Percentiles rank a stretch among this genome's conserved stretches.
phyloP scores from a whole-genome alignment of 768 basidiomycete genomes.

The Boletus edulis region DNA sequence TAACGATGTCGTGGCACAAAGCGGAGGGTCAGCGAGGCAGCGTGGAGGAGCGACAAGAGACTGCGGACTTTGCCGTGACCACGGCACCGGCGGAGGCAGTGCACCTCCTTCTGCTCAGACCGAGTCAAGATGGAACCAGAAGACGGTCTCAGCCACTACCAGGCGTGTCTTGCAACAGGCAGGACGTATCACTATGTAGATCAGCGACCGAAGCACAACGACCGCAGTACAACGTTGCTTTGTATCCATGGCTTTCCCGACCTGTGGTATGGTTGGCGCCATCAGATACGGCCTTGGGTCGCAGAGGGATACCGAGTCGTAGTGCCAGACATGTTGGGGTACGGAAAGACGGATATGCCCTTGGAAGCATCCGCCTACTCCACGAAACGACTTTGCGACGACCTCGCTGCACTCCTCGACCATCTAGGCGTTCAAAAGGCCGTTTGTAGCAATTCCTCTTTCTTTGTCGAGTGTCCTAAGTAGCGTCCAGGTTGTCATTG shows the following conservation, averaged over 20 bases:
- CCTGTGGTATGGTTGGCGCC: constrained; percentile 67
- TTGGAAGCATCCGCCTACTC: constrained; percentile 53
- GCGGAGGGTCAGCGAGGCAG: constrained; percentile 16
- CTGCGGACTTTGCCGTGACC: constrained; percentile 29
- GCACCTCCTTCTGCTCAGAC: neutral
- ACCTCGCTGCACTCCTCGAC: constrained; percentile 67
- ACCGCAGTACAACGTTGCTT: constrained; percentile 49
- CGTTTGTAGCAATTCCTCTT: constrained; percentile 37
- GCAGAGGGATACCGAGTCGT: constrained; percentile 59
- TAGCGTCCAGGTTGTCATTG: constrained; percentile 54
- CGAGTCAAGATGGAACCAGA: constrained; percentile 7
- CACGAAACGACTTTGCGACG: constrained; percentile 55
- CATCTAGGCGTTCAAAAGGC: constrained; percentile 48
- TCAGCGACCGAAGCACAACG: constrained; percentile 49
- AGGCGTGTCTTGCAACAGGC: constrained; percentile 53
- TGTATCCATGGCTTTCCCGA: constrained; percentile 85
- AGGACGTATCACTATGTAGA: constrained; percentile 71
- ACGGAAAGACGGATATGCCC: constrained; percentile 64
- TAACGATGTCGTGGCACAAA: constrained; percentile 7
- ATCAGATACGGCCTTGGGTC: constrained; percentile 73
- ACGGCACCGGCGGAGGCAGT: constrained; percentile 26
- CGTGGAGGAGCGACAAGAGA: constrained; percentile 29
- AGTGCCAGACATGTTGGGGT: constrained; percentile 52
- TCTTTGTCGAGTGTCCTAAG: neutral
- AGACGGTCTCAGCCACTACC: constrained; percentile 39